These are phyloP conservation scores for Carex scoparia DNA, from an alignment of 176 grass and related monocot genomes.

Conservation along the genomic window DNA sequence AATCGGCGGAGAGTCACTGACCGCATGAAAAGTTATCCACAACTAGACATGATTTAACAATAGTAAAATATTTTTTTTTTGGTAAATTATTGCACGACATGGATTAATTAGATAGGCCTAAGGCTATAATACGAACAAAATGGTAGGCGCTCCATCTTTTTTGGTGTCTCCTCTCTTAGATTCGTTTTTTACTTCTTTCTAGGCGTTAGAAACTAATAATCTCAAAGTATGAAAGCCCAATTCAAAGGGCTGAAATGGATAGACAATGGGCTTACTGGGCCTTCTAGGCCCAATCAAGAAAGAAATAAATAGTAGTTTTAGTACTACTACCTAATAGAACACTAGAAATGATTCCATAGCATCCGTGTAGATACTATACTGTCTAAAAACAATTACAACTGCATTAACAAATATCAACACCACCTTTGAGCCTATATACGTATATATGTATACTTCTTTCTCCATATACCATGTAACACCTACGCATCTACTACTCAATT, in stretches of 20 bases:
- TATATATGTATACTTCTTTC: constrained; percentile 14
- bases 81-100: neutral
- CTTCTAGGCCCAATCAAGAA: neutral
- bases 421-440: constrained; percentile 10
- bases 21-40: neutral
- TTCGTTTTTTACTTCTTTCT: neutral
- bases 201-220: neutral
- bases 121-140: neutral
- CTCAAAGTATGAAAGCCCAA: neutral
- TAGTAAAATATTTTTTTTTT: neutral
- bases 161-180: neutral
- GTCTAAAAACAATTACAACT: neutral
- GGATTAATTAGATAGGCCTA: neutral
- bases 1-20: neutral
- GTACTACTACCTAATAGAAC: too few species aligned
- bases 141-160: neutral
- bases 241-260: neutral
- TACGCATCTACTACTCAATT: neutral
- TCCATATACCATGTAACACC: constrained; percentile 10
- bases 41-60: neutral
- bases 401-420: neutral
- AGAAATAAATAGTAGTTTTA: too few species aligned
- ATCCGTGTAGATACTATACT: too few species aligned
- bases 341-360: too few species aligned
- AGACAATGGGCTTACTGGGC: neutral